phyloP scores from a whole-genome alignment of 2,329 filamentous ascomycete genomes.

The Aspergillus pseudoterreus region DNA sequence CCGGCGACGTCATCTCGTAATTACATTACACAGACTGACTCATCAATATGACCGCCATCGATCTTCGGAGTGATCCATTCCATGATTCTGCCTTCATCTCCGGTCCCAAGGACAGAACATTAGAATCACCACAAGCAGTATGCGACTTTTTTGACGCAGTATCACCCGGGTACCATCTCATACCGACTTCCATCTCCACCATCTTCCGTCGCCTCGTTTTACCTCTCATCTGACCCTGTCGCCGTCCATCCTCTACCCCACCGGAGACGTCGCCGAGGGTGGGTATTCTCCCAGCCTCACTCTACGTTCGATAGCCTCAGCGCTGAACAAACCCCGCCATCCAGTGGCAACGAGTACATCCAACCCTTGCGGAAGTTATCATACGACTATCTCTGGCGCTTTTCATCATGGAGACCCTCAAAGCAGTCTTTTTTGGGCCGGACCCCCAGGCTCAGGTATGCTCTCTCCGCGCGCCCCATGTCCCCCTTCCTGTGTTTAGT shows the following conservation, averaged over 20 bases:
- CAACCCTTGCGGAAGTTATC: neutral
- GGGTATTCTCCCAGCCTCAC: neutral
- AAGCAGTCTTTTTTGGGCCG: slow-evolving; percentile 82
- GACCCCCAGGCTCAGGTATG: slow-evolving; percentile 88
- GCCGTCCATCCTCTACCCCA: neutral
- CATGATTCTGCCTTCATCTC: neutral
- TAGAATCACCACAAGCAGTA: too few species aligned
- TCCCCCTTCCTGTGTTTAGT: slow-evolving; percentile 2
- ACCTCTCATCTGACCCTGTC: neutral
- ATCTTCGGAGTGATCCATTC: neutral
- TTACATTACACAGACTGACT: neutral
- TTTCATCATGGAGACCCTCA: slow-evolving; percentile 75
- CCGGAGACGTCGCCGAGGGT: neutral
- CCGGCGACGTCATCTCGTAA: slow-evolving; percentile 7
- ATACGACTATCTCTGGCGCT: neutral
- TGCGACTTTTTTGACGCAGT: too few species aligned
- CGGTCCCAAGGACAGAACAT: neutral
- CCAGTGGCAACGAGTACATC: neutral
- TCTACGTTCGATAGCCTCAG: too few species aligned
- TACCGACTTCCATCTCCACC: neutral
- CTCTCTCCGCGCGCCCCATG: neutral
- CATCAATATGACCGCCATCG: neutral
- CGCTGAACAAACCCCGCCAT: neutral
- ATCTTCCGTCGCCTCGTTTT: neutral
- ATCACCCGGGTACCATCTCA: neutral